These are phyloP conservation scores for Penicillium sp. DNA, from an alignment of 2,329 filamentous ascomycete species.

Conservation along the genomic window DNA sequence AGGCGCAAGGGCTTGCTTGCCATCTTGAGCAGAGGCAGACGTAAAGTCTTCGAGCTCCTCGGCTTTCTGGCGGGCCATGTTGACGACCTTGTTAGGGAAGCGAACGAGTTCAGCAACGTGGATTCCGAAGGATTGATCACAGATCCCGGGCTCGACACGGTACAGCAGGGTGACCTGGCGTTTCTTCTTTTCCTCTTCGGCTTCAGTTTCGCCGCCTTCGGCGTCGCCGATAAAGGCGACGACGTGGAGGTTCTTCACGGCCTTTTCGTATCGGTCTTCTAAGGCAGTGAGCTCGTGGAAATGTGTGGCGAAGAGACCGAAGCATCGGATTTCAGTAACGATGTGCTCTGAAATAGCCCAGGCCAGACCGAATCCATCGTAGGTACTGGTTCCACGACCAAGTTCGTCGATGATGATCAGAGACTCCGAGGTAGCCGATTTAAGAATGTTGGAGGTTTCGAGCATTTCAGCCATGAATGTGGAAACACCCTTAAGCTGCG, in stretches of 20 bases:
- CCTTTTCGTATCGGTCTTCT: conserved; percentile 74
- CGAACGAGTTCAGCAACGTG: conserved; percentile 96
- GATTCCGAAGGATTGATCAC: conserved; percentile 97
- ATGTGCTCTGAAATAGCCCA: conserved; percentile 99
- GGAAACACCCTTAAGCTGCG: conserved; percentile 94
- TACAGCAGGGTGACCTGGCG: conserved; percentile 91
- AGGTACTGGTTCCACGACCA: conserved; percentile 93
- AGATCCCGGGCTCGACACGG: conserved; percentile 93
- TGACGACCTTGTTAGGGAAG: conserved; percentile 95
- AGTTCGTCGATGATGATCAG: conserved; percentile 99
- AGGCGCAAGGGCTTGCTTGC: conserved; percentile 38
- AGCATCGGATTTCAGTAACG: conserved; percentile 90
- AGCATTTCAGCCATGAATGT: conserved; percentile 99
- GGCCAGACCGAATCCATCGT: conserved; percentile 97
- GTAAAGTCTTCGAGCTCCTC: conserved; percentile 95
- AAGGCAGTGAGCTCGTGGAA: conserved; percentile 97
- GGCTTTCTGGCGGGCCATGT: conserved; percentile 98
- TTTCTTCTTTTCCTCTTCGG: conserved; percentile 57
- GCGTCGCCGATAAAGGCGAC: conserved; percentile 80
- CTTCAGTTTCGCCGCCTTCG: conserved; percentile 45
- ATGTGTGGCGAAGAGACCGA: conserved; percentile 93
- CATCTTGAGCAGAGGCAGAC: conserved; percentile 27
- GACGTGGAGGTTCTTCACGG: conserved; percentile 92
- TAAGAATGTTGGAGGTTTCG: conserved; percentile 97
- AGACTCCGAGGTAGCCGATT: conserved; percentile 91